phyloP scores from a whole-genome alignment of 257 asterid species.

The Solanum virginianum region DNA sequence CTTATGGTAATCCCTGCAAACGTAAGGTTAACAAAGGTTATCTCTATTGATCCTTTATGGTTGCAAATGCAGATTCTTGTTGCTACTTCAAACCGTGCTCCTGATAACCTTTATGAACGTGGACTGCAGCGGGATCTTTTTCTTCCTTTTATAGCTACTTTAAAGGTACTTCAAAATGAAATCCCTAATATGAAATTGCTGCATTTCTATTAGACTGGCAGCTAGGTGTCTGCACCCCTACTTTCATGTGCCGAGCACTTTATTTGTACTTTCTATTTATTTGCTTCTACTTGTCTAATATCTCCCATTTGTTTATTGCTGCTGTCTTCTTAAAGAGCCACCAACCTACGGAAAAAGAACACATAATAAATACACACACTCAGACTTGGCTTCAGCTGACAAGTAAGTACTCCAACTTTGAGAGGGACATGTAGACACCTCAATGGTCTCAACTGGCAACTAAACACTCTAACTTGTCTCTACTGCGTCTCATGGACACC shows the following conservation, averaged over 20 bases:
- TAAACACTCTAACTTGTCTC: no score
- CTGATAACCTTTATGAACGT: constrained; percentile 86
- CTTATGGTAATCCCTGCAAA: neutral
- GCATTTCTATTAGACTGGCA: neutral
- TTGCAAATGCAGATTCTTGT: constrained; percentile 54
- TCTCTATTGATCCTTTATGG: neutral
- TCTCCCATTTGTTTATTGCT: neutral
- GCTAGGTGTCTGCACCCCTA: neutral
- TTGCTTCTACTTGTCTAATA: neutral
- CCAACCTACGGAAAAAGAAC: no score
- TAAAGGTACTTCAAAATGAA: constrained; percentile 41
- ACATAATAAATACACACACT: no score
- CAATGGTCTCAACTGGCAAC: no score
- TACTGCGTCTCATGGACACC: no score
- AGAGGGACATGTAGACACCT: no score
- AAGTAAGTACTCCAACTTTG: no score
- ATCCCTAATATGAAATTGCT: neutral
- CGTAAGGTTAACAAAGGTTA: neutral
- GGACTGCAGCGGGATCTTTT: constrained; percentile 88
- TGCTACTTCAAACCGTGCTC: constrained; percentile 91
- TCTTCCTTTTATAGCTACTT: constrained; percentile 74
- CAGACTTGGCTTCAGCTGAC: no score
- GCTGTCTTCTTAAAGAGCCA: neutral
- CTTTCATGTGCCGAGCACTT: neutral
- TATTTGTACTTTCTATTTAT: neutral